Conservation (phyloP, 805 yeast species). For the Wickerhamomyces queroliae region DNA sequence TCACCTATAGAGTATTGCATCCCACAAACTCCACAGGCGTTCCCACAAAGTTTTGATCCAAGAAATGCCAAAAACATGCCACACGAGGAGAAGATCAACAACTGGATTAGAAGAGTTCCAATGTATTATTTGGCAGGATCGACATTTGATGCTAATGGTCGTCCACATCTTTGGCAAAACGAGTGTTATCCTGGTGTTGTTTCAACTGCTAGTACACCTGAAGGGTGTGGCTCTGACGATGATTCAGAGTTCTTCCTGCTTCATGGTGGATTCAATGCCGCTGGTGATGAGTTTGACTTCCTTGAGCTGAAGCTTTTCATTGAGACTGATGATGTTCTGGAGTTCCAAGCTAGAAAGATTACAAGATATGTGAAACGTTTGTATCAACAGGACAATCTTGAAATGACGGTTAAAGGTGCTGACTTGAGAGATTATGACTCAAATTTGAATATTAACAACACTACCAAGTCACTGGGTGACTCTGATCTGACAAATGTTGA, state of each 20-base stretch:
- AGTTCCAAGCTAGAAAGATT: slow-evolving; percentile 46
- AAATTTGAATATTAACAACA: too few relatives aligned
- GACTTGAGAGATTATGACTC: not conserved
- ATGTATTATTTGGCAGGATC: slow-evolving; percentile 23
- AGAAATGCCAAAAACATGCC: slow-evolving; percentile 59
- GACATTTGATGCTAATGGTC: slow-evolving; percentile 1
- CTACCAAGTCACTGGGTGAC: too few relatives aligned
- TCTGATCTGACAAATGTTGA: too few relatives aligned
- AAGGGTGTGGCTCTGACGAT: slow-evolving; percentile 2
- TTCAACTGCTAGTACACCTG: slow-evolving; percentile 17
- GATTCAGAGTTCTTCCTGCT: not conserved
- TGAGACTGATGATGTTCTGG: slow-evolving; percentile 42
- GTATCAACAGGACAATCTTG: slow-evolving; percentile 26
- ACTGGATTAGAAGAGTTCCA: slow-evolving; percentile 62
- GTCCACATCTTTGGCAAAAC: slow-evolving; percentile 24
- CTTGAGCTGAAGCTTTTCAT: slow-evolving; percentile 22
- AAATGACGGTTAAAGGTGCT: slow-evolving; percentile 2
- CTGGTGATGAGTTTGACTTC: slow-evolving; percentile 7
- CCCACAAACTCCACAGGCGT: too few relatives aligned
- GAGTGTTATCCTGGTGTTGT: slow-evolving; percentile 50
- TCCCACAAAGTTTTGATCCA: slow-evolving; percentile 55
- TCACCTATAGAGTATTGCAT: too few relatives aligned
- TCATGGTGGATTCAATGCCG: not conserved
- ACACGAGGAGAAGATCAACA: slow-evolving; percentile 55
- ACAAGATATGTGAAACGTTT: slow-evolving; percentile 37